Evolutionary conservation across 192 early-diverging fungal species (phyloP).

Genomic region (Umbelopsis sp.): DNA sequence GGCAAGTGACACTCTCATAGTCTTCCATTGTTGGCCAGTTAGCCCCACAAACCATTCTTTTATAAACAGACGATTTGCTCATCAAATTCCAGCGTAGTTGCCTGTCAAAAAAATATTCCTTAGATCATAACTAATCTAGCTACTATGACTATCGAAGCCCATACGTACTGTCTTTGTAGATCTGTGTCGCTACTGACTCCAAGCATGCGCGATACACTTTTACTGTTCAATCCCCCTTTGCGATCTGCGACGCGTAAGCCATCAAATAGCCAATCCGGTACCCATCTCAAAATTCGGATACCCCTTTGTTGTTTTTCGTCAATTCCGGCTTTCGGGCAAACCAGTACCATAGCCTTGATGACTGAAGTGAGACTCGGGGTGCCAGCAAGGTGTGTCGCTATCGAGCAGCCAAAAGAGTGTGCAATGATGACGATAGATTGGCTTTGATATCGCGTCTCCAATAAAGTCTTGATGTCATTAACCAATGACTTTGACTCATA

Average conservation of each 20-base stretch:
- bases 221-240: slow-evolving; percentile 48
- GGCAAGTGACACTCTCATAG: slow-evolving; percentile 42
- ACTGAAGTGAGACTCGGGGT: slow-evolving; percentile 24
- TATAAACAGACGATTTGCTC: slow-evolving; percentile 51
- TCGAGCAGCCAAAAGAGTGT: slow-evolving; percentile 59
- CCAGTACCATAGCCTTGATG: slow-evolving; percentile 54
- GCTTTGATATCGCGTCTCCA: slow-evolving; percentile 49
- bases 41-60: slow-evolving; percentile 42
- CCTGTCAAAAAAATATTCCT: slow-evolving; percentile 2
- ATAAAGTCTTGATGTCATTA: slow-evolving; percentile 44
- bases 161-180: slow-evolving; percentile 30
- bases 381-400: slow-evolving; percentile 48
- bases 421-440: slow-evolving; percentile 53
- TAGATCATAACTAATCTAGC: neutral
- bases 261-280: slow-evolving; percentile 53
- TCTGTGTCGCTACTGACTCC: slow-evolving; percentile 37
- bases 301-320: slow-evolving; percentile 38
- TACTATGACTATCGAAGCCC: neutral
- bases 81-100: slow-evolving; percentile 57
- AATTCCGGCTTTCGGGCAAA: slow-evolving; percentile 51
- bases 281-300: slow-evolving; percentile 33
- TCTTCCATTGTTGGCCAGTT: slow-evolving; percentile 37
- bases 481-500: slow-evolving; percentile 53
- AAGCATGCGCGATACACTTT: slow-evolving; percentile 50
- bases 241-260: slow-evolving; percentile 47